Conservation (phyloP, 2,329 filamentous ascomycete genomes). For the Trichoderma simmonsii region DNA sequence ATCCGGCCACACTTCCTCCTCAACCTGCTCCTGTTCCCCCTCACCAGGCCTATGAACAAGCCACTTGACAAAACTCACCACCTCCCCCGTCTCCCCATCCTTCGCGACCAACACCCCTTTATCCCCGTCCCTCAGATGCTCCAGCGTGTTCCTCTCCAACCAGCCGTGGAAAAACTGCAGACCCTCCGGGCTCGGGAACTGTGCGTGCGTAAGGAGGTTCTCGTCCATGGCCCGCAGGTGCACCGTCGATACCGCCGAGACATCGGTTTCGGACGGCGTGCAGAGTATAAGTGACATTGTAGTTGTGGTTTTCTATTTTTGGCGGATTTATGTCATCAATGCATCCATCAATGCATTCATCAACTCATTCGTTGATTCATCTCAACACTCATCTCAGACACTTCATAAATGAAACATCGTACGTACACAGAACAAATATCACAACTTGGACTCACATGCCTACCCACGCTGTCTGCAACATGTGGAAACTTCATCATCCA, state of each 20-base stretch:
- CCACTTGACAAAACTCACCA: slow-evolving; percentile 39
- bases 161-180: slow-evolving; percentile 30
- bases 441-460: neutral
- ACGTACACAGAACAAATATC: neutral
- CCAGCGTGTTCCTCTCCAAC: slow-evolving; percentile 31
- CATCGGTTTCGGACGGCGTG: slow-evolving; percentile 28
- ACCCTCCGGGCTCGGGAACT: slow-evolving; percentile 37
- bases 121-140: slow-evolving; percentile 27
- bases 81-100: slow-evolving; percentile 27
- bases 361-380: neutral
- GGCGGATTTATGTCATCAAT: neutral
- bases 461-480: neutral
- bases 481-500: neutral
- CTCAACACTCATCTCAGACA: neutral
- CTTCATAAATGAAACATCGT: neutral
- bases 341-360: neutral
- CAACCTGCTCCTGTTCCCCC: slow-evolving; percentile 22
- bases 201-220: slow-evolving; percentile 39
- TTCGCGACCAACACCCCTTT: slow-evolving; percentile 36
- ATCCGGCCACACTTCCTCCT: slow-evolving; percentile 31
- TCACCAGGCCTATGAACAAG: slow-evolving; percentile 27
- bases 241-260: slow-evolving; percentile 28
- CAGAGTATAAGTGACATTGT: slow-evolving; percentile 29
- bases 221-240: slow-evolving; percentile 40
- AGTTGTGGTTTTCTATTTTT: neutral